A percentile compares a stretch with the other conserved stretches of the same genome.
Evolutionary conservation across 2,329 filamentous ascomycete genomes (phyloP).

Genomic region (Emmonsiellopsis sp.): DNA sequence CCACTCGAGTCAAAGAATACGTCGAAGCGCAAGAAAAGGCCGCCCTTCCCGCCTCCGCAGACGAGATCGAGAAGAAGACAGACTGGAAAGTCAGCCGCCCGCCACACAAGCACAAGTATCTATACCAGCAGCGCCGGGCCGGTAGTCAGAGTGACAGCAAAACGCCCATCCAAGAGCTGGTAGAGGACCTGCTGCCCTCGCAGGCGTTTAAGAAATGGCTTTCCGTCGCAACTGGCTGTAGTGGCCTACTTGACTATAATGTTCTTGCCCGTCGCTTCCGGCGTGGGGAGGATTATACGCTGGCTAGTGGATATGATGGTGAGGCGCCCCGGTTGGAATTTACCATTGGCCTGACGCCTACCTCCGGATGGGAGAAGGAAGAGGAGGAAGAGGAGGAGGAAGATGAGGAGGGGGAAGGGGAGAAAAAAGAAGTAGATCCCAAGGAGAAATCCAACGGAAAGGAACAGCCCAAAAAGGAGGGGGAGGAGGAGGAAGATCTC

Average conservation of each 20-base stretch:
- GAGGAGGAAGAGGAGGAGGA: slow-evolving; percentile 46
- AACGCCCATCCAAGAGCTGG: slow-evolving; percentile 61
- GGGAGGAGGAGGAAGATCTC: slow-evolving; percentile 23
- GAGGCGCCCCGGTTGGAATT: slow-evolving; percentile 71
- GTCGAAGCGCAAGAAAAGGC: slow-evolving; percentile 57
- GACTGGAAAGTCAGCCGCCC: slow-evolving; percentile 72
- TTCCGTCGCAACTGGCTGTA: slow-evolving; percentile 66
- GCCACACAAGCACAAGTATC: slow-evolving; percentile 89
- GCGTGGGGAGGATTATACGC: slow-evolving; percentile 78
- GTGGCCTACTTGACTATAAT: slow-evolving; percentile 59
- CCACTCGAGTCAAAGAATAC: slow-evolving; percentile 59
- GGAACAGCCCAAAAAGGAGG: background rate
- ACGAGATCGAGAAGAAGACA: slow-evolving; percentile 50
- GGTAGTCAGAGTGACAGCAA: slow-evolving; percentile 33
- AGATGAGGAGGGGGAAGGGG: slow-evolving; percentile 32
- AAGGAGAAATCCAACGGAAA: slow-evolving; percentile 21
- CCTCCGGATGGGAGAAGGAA: slow-evolving; percentile 71
- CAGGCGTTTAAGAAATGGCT: slow-evolving; percentile 85
- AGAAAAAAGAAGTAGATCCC: slow-evolving; percentile 27
- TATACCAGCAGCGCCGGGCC: slow-evolving; percentile 58
- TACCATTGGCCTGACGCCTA: slow-evolving; percentile 79
- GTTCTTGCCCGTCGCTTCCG: slow-evolving; percentile 81
- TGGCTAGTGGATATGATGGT: slow-evolving; percentile 73
- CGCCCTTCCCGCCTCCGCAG: slow-evolving; percentile 34
- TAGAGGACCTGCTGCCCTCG: slow-evolving; percentile 77